These are phyloP conservation scores for Pythium volutum DNA, from an alignment of 352 stramenopile genomes.

Conservation along the genomic window DNA sequence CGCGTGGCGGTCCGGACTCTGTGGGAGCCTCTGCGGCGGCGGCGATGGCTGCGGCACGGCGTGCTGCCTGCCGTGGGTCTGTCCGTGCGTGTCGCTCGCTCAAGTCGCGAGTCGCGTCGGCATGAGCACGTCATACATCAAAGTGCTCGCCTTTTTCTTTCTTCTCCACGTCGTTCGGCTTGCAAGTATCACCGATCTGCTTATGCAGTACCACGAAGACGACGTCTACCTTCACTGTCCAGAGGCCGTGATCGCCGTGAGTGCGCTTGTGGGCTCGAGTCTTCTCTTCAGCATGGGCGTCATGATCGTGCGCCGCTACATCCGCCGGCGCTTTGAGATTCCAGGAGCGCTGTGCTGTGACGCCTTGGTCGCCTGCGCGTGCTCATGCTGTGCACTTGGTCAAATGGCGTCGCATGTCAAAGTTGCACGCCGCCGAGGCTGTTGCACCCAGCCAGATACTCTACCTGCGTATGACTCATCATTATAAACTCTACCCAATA, in stretches of 20 bases:
- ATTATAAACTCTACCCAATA: background rate
- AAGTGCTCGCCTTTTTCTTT: conserved; percentile 14
- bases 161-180: conserved; percentile 15
- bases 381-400: conserved; percentile 11
- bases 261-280: conserved; percentile 1
- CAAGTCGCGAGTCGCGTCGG: conserved; percentile 16
- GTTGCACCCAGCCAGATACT: background rate
- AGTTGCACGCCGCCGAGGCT: background rate
- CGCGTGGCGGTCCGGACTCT: conserved; percentile 11
- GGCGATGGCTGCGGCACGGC: conserved; percentile 10
- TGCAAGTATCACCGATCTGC: background rate
- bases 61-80: conserved; percentile 18
- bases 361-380: conserved; percentile 1
- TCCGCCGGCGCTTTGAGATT: conserved; percentile 8
- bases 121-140: conserved; percentile 10
- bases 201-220: background rate
- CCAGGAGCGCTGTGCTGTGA: conserved; percentile 7
- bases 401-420: conserved; percentile 17
- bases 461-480: conserved; percentile 5
- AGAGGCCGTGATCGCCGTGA: background rate
- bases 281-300: conserved; percentile 1
- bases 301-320: background rate
- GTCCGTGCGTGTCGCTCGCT: conserved; percentile 19
- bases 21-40: conserved; percentile 5
- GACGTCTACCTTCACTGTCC: background rate